A percentile compares a stretch with the other conserved stretches of the same genome.
phyloP scores from a whole-genome alignment of 345 rosid species.

The Arabidopsis arenosa region DNA sequence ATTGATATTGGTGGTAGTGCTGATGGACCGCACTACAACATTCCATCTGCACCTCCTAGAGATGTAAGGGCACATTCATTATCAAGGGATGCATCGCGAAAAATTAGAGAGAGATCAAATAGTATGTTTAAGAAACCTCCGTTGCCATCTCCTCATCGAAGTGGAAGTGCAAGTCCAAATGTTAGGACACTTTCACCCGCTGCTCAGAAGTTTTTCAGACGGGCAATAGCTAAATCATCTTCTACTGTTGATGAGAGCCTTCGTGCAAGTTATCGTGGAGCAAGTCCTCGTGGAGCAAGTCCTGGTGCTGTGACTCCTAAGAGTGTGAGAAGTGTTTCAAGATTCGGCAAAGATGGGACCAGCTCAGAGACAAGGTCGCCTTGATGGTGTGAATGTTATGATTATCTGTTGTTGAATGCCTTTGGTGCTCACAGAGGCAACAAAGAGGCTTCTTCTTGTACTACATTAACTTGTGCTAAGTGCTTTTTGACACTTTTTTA shows the following conservation, averaged over 20 bases:
- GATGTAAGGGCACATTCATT: slow-evolving; percentile 88
- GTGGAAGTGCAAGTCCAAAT: slow-evolving; percentile 96
- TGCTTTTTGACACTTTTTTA: slow-evolving; percentile 11
- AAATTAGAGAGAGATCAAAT: slow-evolving; percentile 77
- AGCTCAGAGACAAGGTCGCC: slow-evolving; percentile 66
- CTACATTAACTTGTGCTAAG: slow-evolving; percentile 29
- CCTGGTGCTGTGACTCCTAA: slow-evolving; percentile 70
- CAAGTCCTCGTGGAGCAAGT: slow-evolving; percentile 73
- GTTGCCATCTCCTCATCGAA: slow-evolving; percentile 82
- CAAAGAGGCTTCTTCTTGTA: slow-evolving; percentile 25
- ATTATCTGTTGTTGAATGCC: slow-evolving; percentile 20
- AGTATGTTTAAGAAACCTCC: slow-evolving; percentile 92
- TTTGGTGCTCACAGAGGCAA: slow-evolving; percentile 29
- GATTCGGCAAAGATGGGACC: slow-evolving; percentile 83
- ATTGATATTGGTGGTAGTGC: slow-evolving; percentile 88
- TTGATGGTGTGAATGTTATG: slow-evolving; percentile 62
- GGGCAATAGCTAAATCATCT: slow-evolving; percentile 78
- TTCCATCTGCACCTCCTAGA: slow-evolving; percentile 73
- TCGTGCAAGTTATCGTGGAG: slow-evolving; percentile 91
- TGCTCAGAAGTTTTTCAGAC: slow-evolving; percentile 92
- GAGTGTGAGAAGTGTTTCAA: slow-evolving; percentile 70
- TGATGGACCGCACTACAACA: slow-evolving; percentile 81
- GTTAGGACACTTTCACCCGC: slow-evolving; percentile 86
- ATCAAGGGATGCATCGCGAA: slow-evolving; percentile 89
- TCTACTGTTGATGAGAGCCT: slow-evolving; percentile 94